A percentile compares a stretch with the other conserved stretches of the same genome.
Evolutionary conservation across 192 early-diverging fungal species (phyloP).

Genomic region (Physocladia obscura): DNA sequence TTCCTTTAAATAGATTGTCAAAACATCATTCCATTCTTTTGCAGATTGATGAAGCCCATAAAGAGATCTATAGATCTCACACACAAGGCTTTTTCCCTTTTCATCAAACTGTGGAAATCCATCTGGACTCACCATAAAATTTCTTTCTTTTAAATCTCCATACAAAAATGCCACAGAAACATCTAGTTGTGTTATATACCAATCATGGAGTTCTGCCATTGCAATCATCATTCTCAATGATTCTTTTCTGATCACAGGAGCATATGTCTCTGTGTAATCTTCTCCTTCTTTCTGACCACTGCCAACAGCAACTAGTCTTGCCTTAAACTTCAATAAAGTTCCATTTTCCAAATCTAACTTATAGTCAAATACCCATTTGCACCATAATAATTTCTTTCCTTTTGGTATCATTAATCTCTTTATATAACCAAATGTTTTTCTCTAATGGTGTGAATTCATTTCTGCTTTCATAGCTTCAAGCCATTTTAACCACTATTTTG

Average conservation of each 20-base stretch:
- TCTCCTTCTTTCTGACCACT: conserved; percentile 31
- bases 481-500: background rate
- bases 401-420: background rate
- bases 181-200: background rate
- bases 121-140: conserved; percentile 15
- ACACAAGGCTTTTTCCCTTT: background rate
- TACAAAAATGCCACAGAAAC: conserved; percentile 8
- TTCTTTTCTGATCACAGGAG: conserved; percentile 25
- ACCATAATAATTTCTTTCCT: background rate
- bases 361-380: conserved; percentile 26
- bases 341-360: conserved; percentile 27
- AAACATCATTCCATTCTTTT: background rate
- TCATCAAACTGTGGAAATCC: background rate
- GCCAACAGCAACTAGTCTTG: conserved; percentile 35
- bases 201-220: background rate
- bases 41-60: conserved; percentile 19
- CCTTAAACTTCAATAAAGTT: conserved; percentile 28
- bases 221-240: conserved; percentile 15
- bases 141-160: conserved; percentile 6
- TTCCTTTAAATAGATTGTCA: background rate
- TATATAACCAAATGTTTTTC: background rate
- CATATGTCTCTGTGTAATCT: conserved; percentile 39
- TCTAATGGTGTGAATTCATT: background rate
- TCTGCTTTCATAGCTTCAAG: background rate
- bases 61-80: background rate